Evolutionary conservation across 768 basidiomycete genomes (phyloP).

Genomic region (Amanita thiersii): DNA sequence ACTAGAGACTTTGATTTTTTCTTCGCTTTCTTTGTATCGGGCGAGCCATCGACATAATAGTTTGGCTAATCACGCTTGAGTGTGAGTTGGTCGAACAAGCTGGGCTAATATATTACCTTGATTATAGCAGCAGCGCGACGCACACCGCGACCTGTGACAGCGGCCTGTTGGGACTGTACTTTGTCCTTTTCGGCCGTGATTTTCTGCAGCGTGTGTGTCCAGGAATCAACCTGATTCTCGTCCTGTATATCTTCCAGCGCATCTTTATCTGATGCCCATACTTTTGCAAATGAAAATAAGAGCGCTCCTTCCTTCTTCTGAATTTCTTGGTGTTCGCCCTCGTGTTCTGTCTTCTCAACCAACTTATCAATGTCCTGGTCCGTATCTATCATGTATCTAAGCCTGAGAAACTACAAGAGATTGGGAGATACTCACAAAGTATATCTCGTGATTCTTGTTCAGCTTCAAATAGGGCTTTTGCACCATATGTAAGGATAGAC

Average conservation of each 20-base stretch:
- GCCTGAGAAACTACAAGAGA: not conserved
- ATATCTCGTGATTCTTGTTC: slow-evolving; percentile 57
- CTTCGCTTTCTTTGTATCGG: slow-evolving; percentile 12
- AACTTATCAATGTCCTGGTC: slow-evolving; percentile 80
- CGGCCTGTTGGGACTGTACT: slow-evolving; percentile 33
- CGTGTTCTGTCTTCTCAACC: slow-evolving; percentile 77
- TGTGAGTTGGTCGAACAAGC: too few species aligned
- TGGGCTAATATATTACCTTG: too few species aligned
- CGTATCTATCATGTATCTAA: slow-evolving; percentile 38
- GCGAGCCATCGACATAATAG: slow-evolving; percentile 21
- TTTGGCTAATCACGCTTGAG: too few species aligned
- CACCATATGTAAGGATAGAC: slow-evolving; percentile 85
- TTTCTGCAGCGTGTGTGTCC: slow-evolving; percentile 63
- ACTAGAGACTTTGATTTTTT: slow-evolving; percentile 14
- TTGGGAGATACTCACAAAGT: slow-evolving; percentile 40
- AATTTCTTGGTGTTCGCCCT: slow-evolving; percentile 47
- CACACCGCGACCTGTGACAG: slow-evolving; percentile 63
- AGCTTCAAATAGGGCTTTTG: slow-evolving; percentile 74
- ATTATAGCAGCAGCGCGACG: slow-evolving; percentile 67
- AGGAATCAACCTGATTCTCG: slow-evolving; percentile 65
- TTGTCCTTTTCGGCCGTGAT: slow-evolving; percentile 38
- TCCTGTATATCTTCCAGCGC: slow-evolving; percentile 61
- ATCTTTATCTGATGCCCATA: slow-evolving; percentile 82
- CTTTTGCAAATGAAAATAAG: slow-evolving; percentile 82
- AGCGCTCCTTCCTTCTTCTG: slow-evolving; percentile 39